Percentiles rank a stretch among this genome's conserved stretches.
phyloP scores from a whole-genome alignment of 2,329 filamentous ascomycete species.

The Neophaeococcomyces mojaviensis region DNA sequence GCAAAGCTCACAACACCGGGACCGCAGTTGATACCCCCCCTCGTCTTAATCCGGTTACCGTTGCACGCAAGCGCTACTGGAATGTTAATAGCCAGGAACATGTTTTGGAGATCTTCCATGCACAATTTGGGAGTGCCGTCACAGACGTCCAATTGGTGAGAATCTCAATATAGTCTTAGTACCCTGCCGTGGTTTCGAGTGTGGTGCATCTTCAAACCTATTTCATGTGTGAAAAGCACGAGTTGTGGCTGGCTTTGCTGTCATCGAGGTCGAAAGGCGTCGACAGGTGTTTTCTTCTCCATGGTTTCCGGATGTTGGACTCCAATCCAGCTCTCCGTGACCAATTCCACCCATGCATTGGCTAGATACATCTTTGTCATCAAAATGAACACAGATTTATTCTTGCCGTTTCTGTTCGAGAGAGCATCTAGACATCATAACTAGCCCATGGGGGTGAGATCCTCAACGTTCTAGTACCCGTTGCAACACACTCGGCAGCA shows the following conservation, averaged over 20 bases:
- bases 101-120: slow-evolving; percentile 39
- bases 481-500: not conserved
- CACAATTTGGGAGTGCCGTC: slow-evolving; percentile 32
- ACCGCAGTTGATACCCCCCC: slow-evolving; percentile 44
- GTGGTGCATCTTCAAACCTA: slow-evolving; percentile 35
- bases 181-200: slow-evolving; percentile 50
- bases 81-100: slow-evolving; percentile 42
- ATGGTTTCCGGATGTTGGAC: too few relatives aligned
- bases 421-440: too few relatives aligned
- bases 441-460: too few relatives aligned
- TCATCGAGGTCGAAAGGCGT: too few relatives aligned
- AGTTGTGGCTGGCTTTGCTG: too few relatives aligned
- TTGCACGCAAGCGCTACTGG: slow-evolving; percentile 43
- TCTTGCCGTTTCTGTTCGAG: too few relatives aligned
- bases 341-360: too few relatives aligned
- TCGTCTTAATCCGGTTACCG: slow-evolving; percentile 42
- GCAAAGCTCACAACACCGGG: slow-evolving; percentile 41
- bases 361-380: too few relatives aligned
- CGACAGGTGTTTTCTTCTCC: too few relatives aligned
- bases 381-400: too few relatives aligned
- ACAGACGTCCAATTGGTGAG: slow-evolving; percentile 41
- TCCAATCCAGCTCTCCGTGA: too few relatives aligned
- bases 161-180: slow-evolving; percentile 44
- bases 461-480: not conserved
- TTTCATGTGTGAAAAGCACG: too few relatives aligned